Evolutionary conservation across 2,329 filamentous ascomycete genomes (phyloP).

Genomic region (Sclerotinia sclerotiorum): DNA sequence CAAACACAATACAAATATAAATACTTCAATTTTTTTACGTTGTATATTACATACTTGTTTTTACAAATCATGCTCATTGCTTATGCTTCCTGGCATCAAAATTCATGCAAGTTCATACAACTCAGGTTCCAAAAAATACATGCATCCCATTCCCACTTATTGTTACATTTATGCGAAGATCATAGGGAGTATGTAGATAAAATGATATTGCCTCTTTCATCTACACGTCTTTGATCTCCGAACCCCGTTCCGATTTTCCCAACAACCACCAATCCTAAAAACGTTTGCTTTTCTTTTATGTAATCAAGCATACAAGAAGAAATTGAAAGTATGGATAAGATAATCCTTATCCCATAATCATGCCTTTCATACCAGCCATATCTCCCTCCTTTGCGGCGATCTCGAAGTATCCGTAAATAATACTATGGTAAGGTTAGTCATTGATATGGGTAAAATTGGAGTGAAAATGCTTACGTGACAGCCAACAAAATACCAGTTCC

Average conservation of each 20-base stretch:
- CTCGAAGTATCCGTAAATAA: constrained; percentile 99
- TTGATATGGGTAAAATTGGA: constrained; percentile 33
- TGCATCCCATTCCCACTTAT: constrained; percentile 2
- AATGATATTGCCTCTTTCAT: constrained; percentile 15
- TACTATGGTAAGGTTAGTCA: constrained; percentile 56
- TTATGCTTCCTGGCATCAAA: not conserved
- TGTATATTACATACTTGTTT: constrained; percentile 7
- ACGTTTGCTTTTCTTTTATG: constrained; percentile 21
- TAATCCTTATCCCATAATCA: constrained; percentile 63
- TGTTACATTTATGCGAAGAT: constrained; percentile 22
- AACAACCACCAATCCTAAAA: constrained; percentile 15
- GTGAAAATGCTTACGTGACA: constrained; percentile 76
- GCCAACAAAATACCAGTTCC: constrained; percentile 97
- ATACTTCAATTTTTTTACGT: not conserved
- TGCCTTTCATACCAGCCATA: constrained; percentile 75
- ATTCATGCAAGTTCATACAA: constrained; percentile 12
- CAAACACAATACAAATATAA: not conserved
- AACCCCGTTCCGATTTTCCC: constrained; percentile 6
- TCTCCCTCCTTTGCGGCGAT: constrained; percentile 99
- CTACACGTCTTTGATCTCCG: constrained; percentile 1
- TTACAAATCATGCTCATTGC: constrained; percentile 4
- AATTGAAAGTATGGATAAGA: constrained; percentile 28
- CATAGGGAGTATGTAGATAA: constrained; percentile 17
- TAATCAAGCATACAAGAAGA: constrained; percentile 31
- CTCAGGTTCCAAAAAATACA: constrained; percentile 14